Percentiles rank a stretch among this genome's conserved stretches.
Conservation (phyloP, 495 filamentous ascomycete species). For the Hyaloscypha finlandica region DNA sequence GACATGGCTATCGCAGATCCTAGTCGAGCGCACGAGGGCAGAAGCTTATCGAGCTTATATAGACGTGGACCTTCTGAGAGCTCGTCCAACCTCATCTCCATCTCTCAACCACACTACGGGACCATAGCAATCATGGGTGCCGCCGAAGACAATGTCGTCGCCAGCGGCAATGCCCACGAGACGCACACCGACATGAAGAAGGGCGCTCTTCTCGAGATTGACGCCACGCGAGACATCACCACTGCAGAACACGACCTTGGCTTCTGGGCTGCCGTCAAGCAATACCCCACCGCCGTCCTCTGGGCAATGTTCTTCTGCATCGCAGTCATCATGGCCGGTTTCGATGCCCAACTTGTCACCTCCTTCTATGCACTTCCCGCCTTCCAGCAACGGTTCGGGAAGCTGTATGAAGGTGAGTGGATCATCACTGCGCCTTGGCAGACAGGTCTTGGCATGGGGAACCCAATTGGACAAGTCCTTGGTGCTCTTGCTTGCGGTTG, state of each 20-base stretch:
- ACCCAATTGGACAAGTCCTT: constrained; percentile 36
- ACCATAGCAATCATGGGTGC: not conserved
- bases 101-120: not conserved
- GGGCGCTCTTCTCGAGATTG: constrained; percentile 23
- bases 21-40: not conserved
- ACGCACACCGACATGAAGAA: constrained; percentile 13
- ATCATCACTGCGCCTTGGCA: constrained; percentile 41
- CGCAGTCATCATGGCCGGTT: constrained; percentile 48
- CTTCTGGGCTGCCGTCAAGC: constrained; percentile 33
- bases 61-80: not conserved
- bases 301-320: constrained; percentile 39
- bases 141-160: constrained; percentile 1
- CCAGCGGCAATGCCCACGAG: not conserved
- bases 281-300: constrained; percentile 42
- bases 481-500: constrained; percentile 49
- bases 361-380: constrained; percentile 40
- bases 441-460: constrained; percentile 25
- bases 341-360: constrained; percentile 40
- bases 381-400: constrained; percentile 39
- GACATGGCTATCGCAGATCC: not conserved
- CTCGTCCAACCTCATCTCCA: not conserved
- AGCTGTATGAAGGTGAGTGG: constrained; percentile 38
- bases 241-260: constrained; percentile 34
- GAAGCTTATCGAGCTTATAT: not conserved
- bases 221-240: constrained; percentile 31